A percentile compares a stretch with the other conserved stretches of the same genome.
These are phyloP conservation scores for Salvia miltiorrhiza DNA, from an alignment of 257 asterid species.

Conservation along the genomic window DNA sequence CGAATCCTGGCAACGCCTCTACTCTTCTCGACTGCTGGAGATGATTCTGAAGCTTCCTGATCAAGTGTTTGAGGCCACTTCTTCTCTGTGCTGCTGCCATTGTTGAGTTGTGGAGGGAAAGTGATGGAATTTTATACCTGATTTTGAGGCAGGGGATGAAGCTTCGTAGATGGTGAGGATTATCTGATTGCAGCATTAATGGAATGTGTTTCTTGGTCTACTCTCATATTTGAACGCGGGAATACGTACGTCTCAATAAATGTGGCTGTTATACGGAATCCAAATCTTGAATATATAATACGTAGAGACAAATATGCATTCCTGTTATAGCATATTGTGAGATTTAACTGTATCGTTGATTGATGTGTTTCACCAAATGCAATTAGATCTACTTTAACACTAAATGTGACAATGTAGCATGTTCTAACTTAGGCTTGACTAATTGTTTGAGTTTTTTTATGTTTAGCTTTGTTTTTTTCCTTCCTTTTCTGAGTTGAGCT, in stretches of 20 bases:
- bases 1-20: not conserved
- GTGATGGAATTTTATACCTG: slow-evolving; percentile 22
- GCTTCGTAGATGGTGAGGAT: slow-evolving; percentile 34
- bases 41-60: slow-evolving; percentile 27
- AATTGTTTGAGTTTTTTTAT: no score
- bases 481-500: no score
- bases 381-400: no score
- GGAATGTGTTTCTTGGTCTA: slow-evolving; percentile 23
- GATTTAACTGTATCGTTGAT: not conserved
- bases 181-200: slow-evolving; percentile 24
- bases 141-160: slow-evolving; percentile 21
- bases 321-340: no score
- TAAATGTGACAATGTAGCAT: no score
- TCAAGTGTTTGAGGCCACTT: slow-evolving; percentile 19
- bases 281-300: not conserved
- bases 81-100: slow-evolving; percentile 25
- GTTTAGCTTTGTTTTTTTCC: not conserved
- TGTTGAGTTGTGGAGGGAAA: slow-evolving; percentile 20
- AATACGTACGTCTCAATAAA: not conserved
- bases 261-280: not conserved
- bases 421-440: no score
- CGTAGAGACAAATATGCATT: not conserved
- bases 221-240: slow-evolving; percentile 25
- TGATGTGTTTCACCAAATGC: no score
- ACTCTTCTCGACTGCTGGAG: slow-evolving; percentile 23